A percentile compares a stretch with the other conserved stretches of the same genome.
Conservation (phyloP, 768 basidiomycete genomes). For the Rhizopogon vulgaris region DNA sequence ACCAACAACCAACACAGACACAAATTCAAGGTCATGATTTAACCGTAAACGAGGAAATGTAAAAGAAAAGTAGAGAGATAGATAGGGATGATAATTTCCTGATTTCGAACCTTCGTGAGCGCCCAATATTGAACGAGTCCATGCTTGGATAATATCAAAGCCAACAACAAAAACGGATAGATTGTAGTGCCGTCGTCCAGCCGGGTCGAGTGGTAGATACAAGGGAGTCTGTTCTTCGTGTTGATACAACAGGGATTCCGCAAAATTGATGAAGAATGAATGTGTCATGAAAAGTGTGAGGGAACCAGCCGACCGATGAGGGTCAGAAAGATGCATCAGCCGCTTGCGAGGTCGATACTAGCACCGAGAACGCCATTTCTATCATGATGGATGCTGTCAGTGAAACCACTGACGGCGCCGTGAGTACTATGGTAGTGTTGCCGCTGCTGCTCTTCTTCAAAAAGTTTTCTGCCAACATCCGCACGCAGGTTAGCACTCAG, state of each 20-base stretch:
- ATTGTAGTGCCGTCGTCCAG: conserved; percentile 19
- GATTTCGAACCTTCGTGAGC: neutral
- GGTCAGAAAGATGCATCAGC: conserved; percentile 11
- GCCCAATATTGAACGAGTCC: conserved; percentile 12
- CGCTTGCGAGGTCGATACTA: conserved; percentile 24
- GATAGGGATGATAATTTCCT: conserved; percentile 6
- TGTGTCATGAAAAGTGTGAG: conserved; percentile 14
- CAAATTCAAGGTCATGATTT: neutral
- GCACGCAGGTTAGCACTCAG: conserved; percentile 50
- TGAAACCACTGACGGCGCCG: conserved; percentile 8
- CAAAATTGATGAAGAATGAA: conserved; percentile 18
- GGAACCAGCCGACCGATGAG: conserved; percentile 9
- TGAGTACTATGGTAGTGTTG: conserved; percentile 19
- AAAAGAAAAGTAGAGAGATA: neutral
- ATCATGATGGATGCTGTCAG: conserved; percentile 21
- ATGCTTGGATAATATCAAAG: conserved; percentile 20
- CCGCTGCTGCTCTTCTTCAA: conserved; percentile 64
- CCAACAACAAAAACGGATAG: conserved; percentile 21
- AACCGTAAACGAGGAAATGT: neutral
- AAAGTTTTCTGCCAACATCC: conserved; percentile 61
- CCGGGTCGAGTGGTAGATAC: conserved; percentile 26
- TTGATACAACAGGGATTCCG: conserved; percentile 23
- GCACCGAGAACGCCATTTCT: conserved; percentile 22
- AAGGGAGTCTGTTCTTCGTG: conserved; percentile 19
- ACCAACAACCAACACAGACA: neutral